Evolutionary conservation across 2,329 filamentous ascomycete genomes (phyloP).

Genomic region (Lasiodiplodia sp.): DNA sequence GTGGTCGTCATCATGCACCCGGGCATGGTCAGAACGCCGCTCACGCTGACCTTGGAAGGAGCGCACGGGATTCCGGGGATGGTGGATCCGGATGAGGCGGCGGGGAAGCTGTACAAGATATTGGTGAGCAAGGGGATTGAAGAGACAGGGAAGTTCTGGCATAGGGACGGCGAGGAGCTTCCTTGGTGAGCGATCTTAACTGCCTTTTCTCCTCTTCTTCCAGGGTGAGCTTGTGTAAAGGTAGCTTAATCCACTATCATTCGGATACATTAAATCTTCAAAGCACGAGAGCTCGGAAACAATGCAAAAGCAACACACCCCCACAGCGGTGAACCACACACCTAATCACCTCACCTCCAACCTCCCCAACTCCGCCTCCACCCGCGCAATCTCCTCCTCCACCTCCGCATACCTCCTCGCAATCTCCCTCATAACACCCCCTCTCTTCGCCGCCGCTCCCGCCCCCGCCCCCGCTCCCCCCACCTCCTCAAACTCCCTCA

Average conservation of each 20-base stretch:
- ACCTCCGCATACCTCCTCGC: conserved; percentile 49
- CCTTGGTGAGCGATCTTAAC: conserved; percentile 49
- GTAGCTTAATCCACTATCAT: not conserved
- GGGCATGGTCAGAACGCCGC: conserved; percentile 50
- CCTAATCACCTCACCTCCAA: conserved; percentile 31
- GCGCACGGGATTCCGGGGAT: conserved; percentile 39
- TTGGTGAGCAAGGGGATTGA: conserved; percentile 49
- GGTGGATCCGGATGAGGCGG: conserved; percentile 56
- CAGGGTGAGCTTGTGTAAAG: too few relatives aligned
- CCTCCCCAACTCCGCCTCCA: conserved; percentile 41
- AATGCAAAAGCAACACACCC: not conserved
- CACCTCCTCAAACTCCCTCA: conserved; percentile 38
- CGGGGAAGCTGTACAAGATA: conserved; percentile 53
- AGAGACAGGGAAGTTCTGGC: conserved; percentile 54
- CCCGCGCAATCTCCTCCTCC: conserved; percentile 43
- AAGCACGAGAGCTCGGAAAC: not conserved
- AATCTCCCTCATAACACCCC: conserved; percentile 48
- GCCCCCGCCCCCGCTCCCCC: conserved; percentile 42
- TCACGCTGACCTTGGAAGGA: conserved; percentile 33
- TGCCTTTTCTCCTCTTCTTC: not conserved
- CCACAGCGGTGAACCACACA: not conserved
- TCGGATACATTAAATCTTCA: not conserved
- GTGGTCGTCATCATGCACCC: conserved; percentile 54
- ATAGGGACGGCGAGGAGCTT: conserved; percentile 53
- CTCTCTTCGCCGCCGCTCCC: not conserved